Evolutionary conservation across 805 yeast species (phyloP).

Genomic region (Yamadazyma paraphyllophila): DNA sequence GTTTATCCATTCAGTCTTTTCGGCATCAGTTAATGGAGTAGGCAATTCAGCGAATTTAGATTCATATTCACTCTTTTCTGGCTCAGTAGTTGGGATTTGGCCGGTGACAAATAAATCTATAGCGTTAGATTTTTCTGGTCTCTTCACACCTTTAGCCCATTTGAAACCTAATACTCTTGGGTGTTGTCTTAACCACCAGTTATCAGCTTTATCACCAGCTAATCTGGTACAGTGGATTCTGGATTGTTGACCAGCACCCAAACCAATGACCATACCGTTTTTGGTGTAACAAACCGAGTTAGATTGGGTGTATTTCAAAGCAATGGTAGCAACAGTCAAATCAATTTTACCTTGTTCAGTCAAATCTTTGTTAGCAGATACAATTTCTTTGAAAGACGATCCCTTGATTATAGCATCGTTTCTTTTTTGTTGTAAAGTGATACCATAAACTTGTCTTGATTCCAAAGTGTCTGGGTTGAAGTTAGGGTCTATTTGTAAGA

Average conservation of each 20-base stretch:
- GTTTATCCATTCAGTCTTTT: constrained; percentile 82
- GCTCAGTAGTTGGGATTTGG: constrained; percentile 88
- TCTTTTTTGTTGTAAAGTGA: constrained; percentile 93
- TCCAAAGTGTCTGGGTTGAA: constrained; percentile 78
- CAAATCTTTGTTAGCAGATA: constrained; percentile 79
- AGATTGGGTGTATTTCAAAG: constrained; percentile 95
- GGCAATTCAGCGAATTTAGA: constrained; percentile 85
- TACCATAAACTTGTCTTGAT: constrained; percentile 94
- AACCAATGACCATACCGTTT: constrained; percentile 98
- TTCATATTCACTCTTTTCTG: constrained; percentile 90
- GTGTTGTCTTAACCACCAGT: constrained; percentile 99
- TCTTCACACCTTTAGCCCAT: constrained; percentile 98
- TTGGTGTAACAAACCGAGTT: constrained; percentile 98
- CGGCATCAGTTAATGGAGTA: constrained; percentile 73
- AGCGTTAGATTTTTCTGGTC: constrained; percentile 98
- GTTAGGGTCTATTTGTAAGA: constrained; percentile 93
- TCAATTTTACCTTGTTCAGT: constrained; percentile 92
- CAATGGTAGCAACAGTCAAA: constrained; percentile 94
- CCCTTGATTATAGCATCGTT: constrained; percentile 95
- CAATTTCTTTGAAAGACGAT: constrained; percentile 87
- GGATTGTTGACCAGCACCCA: constrained; percentile 99
- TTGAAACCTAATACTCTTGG: constrained; percentile 88
- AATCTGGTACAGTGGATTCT: constrained; percentile 98
- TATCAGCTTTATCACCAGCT: constrained; percentile 99
- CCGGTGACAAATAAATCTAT: constrained; percentile 90